Conservation (phyloP, 306 rosid species). For the Astragalus membranaceus region DNA sequence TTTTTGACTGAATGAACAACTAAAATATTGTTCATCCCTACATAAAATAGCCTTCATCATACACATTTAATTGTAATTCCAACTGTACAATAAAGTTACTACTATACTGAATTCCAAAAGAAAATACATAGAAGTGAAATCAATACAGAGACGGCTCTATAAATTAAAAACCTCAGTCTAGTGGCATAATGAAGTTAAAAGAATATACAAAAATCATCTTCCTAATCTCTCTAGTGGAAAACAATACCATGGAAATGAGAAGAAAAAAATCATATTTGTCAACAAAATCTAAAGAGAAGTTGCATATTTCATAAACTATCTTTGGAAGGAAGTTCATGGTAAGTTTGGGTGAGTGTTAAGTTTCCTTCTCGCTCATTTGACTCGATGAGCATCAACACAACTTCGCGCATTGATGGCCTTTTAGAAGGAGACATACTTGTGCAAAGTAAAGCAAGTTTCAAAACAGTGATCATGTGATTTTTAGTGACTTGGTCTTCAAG, state of each 20-base stretch:
- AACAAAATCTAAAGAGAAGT: conserved; percentile 24
- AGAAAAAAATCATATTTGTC: conserved; percentile 26
- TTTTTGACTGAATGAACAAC: neutral
- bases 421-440: conserved; percentile 57
- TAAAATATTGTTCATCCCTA: conserved; percentile 5
- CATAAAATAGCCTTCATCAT: conserved; percentile 17
- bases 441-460: conserved; percentile 76
- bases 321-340: conserved; percentile 43
- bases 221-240: conserved; percentile 28
- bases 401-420: conserved; percentile 80
- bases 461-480: conserved; percentile 73
- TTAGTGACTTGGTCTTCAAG: conserved; percentile 49
- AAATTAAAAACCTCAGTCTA: conserved; percentile 18
- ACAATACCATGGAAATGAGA: conserved; percentile 22
- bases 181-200: conserved; percentile 23
- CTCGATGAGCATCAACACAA: conserved; percentile 75
- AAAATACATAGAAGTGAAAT: conserved; percentile 27
- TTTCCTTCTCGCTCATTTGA: conserved; percentile 55
- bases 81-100: conserved; percentile 47
- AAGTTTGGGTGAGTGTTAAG: conserved; percentile 36
- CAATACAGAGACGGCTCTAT: conserved; percentile 19
- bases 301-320: conserved; percentile 28
- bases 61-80: conserved; percentile 19
- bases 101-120: conserved; percentile 32
- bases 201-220: conserved; percentile 50